Conservation (phyloP, 1,284 basidiomycete genomes). For the Boletus smithii region DNA sequence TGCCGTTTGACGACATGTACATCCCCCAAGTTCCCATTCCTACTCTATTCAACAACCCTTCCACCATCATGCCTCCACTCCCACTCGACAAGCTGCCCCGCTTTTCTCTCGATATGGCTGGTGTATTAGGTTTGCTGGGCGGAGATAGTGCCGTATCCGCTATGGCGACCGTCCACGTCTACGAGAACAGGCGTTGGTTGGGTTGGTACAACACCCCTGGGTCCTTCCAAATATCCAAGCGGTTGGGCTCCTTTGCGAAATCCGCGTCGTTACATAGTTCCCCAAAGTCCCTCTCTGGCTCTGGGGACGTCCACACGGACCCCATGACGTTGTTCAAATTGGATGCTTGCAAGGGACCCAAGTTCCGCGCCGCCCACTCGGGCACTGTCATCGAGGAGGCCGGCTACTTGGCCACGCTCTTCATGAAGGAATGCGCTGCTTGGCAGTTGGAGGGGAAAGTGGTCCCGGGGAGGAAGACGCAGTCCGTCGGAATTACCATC, state of each 20-base stretch:
- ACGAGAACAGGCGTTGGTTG: constrained; percentile 22
- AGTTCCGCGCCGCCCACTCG: constrained; percentile 20
- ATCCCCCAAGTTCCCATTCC: not conserved
- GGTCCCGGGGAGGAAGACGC: constrained; percentile 9
- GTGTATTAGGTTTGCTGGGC: constrained; percentile 17
- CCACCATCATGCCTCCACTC: constrained; percentile 1
- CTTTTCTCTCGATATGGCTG: constrained; percentile 14
- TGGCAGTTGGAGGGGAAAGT: constrained; percentile 9
- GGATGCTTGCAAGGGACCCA: constrained; percentile 19
- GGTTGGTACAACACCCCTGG: constrained; percentile 35
- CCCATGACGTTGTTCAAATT: constrained; percentile 18
- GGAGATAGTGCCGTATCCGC: constrained; percentile 27
- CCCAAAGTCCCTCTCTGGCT: constrained; percentile 5
- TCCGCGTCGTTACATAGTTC: constrained; percentile 9
- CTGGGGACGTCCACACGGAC: constrained; percentile 12
- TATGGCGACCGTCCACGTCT: constrained; percentile 25
- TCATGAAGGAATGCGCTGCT: constrained; percentile 15
- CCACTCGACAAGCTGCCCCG: not conserved
- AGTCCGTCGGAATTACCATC: constrained; percentile 19
- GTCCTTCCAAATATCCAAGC: constrained; percentile 22
- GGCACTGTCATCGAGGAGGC: constrained; percentile 25
- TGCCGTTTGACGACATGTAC: not conserved
- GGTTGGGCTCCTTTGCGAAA: constrained; percentile 17
- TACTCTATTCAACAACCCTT: not conserved
- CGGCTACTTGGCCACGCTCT: constrained; percentile 17